Conservation (phyloP, 2,329 filamentous ascomycete genomes). For the Pyrenophora teres region DNA sequence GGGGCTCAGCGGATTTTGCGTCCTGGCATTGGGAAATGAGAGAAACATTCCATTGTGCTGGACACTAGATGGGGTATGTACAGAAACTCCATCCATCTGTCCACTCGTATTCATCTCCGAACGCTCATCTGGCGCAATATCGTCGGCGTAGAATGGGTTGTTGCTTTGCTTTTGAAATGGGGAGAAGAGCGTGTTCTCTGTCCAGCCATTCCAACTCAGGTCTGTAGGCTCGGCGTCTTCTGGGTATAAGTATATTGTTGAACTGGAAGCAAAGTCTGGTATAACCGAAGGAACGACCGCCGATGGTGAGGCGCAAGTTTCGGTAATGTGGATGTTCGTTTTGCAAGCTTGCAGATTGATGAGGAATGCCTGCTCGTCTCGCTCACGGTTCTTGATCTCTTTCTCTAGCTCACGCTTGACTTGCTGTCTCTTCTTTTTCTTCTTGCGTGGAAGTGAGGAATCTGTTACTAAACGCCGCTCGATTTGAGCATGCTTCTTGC, state of each 20-base stretch:
- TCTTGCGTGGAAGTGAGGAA: constrained; percentile 24
- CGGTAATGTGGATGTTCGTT: constrained; percentile 37
- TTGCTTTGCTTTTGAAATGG: constrained; percentile 27
- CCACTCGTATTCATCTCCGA: not conserved
- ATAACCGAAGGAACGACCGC: constrained; percentile 12
- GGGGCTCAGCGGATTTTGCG: constrained; percentile 22
- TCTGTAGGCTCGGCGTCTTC: constrained; percentile 27
- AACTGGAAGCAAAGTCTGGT: constrained; percentile 19
- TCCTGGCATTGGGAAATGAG: constrained; percentile 22
- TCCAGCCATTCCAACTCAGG: constrained; percentile 40
- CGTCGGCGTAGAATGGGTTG: constrained; percentile 15
- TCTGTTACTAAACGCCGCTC: constrained; percentile 25
- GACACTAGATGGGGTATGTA: constrained; percentile 9
- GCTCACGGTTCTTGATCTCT: constrained; percentile 41
- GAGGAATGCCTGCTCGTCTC: constrained; percentile 37
- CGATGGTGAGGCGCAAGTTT: constrained; percentile 21
- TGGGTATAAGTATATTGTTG: constrained; percentile 18
- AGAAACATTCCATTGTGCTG: constrained; percentile 2
- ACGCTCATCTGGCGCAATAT: constrained; percentile 30
- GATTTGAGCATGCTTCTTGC: constrained; percentile 37
- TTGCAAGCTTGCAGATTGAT: constrained; percentile 40
- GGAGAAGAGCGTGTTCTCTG: constrained; percentile 27
- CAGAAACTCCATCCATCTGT: not conserved
- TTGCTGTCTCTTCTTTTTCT: constrained; percentile 40
- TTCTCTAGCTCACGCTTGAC: constrained; percentile 32